phyloP scores from a whole-genome alignment of 108 stramenopile genomes.

The Ochromonas danica region DNA sequence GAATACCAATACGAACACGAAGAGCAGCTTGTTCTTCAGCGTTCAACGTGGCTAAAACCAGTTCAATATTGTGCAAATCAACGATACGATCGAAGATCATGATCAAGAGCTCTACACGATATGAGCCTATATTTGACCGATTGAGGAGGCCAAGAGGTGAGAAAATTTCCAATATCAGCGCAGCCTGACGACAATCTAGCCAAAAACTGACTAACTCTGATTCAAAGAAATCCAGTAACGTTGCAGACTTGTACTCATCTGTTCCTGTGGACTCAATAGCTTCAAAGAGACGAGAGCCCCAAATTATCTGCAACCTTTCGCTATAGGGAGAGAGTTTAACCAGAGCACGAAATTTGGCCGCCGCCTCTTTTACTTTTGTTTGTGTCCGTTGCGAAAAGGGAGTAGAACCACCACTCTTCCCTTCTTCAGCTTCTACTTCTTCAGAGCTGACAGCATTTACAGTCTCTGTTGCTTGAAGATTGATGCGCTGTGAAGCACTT shows the following conservation, averaged over 20 bases:
- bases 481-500: too few relatives aligned
- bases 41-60: constrained; percentile 5
- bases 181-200: not conserved
- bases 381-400: too few relatives aligned
- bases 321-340: too few relatives aligned
- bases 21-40: constrained; percentile 22
- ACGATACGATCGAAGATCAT: constrained; percentile 8
- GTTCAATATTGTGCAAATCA: constrained; percentile 26
- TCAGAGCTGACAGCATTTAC: too few relatives aligned
- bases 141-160: not conserved
- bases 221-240: constrained; percentile 11
- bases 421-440: too few relatives aligned
- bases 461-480: too few relatives aligned
- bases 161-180: constrained; percentile 13
- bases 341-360: too few relatives aligned
- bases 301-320: not conserved
- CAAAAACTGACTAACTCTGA: not conserved
- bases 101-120: constrained; percentile 31
- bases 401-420: too few relatives aligned
- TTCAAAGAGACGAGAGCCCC: not conserved
- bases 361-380: too few relatives aligned
- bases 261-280: not conserved
- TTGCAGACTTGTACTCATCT: not conserved
- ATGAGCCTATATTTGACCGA: constrained; percentile 22
- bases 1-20: not conserved